These are phyloP conservation scores for Erythrophleum ivorense DNA, from an alignment of 331 rosid species.

Conservation along the genomic window DNA sequence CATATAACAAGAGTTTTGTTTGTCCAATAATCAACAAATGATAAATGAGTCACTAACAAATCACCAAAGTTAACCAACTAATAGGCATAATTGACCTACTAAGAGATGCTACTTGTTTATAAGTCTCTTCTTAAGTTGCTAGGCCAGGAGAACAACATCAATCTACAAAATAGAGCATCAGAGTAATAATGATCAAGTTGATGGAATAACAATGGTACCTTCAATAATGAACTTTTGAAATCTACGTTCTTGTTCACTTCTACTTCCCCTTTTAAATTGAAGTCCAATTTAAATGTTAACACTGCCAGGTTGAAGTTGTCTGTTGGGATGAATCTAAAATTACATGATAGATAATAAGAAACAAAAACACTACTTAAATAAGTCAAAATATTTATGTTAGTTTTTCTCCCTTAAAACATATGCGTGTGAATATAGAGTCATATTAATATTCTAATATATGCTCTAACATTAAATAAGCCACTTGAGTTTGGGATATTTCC, in stretches of 20 bases:
- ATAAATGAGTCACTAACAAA: neutral
- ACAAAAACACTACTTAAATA: neutral
- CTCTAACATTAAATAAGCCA: too few species aligned
- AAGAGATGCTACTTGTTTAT: slow-evolving; percentile 61
- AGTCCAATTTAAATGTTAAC: slow-evolving; percentile 80
- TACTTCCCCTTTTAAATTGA: slow-evolving; percentile 64
- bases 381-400: too few species aligned
- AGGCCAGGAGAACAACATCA: slow-evolving; percentile 76
- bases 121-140: slow-evolving; percentile 71
- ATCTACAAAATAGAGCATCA: slow-evolving; percentile 57
- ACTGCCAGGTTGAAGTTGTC: slow-evolving; percentile 71
- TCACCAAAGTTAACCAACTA: slow-evolving; percentile 3
- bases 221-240: neutral
- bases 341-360: slow-evolving; percentile 37
- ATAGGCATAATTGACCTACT: slow-evolving; percentile 3
- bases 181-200: slow-evolving; percentile 18
- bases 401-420: too few species aligned
- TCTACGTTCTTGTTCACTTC: slow-evolving; percentile 72
- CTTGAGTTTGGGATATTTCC: too few species aligned
- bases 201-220: neutral
- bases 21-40: neutral
- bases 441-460: too few species aligned
- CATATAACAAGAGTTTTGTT: neutral
- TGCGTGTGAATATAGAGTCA: too few species aligned
- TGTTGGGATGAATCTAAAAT: slow-evolving; percentile 71